phyloP scores from a whole-genome alignment of 2,329 filamentous ascomycete species.

The Cercospora janseana region DNA sequence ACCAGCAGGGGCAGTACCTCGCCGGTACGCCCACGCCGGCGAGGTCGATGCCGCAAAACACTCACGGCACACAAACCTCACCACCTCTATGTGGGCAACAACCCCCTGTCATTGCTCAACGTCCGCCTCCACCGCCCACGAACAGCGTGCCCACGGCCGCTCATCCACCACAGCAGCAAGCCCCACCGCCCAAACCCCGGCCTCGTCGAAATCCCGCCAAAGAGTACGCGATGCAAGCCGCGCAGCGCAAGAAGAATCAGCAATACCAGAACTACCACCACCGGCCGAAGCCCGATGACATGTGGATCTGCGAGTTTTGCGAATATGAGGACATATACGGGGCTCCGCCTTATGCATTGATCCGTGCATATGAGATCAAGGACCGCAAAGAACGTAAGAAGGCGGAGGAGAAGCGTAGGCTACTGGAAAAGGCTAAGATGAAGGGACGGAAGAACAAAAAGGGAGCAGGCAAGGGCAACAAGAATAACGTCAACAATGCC shows the following conservation, averaged over 20 bases:
- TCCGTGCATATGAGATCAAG: constrained; percentile 90
- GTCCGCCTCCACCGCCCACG: constrained; percentile 26
- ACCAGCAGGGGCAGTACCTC: constrained; percentile 30
- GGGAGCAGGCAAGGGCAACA: constrained; percentile 58
- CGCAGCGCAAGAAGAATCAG: constrained; percentile 73
- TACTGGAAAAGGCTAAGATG: constrained; percentile 90
- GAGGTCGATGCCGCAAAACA: constrained; percentile 18
- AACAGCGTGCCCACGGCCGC: constrained; percentile 30
- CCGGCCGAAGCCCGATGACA: constrained; percentile 67
- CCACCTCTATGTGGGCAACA: constrained; percentile 25
- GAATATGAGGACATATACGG: constrained; percentile 97
- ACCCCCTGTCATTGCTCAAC: constrained; percentile 18
- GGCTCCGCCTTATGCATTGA: constrained; percentile 76
- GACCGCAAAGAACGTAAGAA: constrained; percentile 81
- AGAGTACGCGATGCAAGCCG: constrained; percentile 72
- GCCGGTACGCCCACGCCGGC: constrained; percentile 24
- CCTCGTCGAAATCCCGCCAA: constrained; percentile 60
- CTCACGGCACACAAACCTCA: constrained; percentile 34
- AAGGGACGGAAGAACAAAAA: constrained; percentile 90
- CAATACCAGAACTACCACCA: constrained; percentile 73
- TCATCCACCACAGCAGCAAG: constrained; percentile 36
- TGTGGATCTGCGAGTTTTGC: constrained; percentile 97
- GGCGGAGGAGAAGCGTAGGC: constrained; percentile 77
- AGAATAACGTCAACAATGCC: constrained; percentile 28
- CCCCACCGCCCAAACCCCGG: constrained; percentile 58